Conservation (phyloP, 2,329 filamentous ascomycete genomes). For the Zasmidium citrigriseum region DNA sequence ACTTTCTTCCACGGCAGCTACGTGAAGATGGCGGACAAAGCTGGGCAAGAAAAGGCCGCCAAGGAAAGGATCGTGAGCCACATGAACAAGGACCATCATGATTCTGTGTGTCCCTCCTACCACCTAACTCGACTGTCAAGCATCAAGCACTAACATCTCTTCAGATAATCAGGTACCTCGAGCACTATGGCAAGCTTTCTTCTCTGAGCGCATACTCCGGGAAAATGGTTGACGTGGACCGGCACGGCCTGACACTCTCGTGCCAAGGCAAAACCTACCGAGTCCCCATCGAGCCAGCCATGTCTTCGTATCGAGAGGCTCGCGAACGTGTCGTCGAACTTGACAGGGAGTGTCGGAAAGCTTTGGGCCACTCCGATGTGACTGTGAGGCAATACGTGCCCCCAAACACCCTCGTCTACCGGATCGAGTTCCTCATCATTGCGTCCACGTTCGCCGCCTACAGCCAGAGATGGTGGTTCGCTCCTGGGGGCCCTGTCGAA, state of each 20-base stretch:
- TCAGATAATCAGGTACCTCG: conserved; percentile 71
- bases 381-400: conserved; percentile 55
- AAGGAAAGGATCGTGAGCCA: conserved; percentile 71
- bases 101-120: conserved; percentile 54
- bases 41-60: conserved; percentile 45
- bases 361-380: conserved; percentile 62
- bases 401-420: conserved; percentile 51
- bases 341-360: conserved; percentile 60
- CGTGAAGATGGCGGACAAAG: conserved; percentile 24
- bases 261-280: conserved; percentile 52
- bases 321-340: conserved; percentile 73
- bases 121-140: background rate
- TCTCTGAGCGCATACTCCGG: conserved; percentile 58
- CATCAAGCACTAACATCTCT: conserved; percentile 6
- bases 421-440: conserved; percentile 58
- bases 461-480: conserved; percentile 53
- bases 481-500: conserved; percentile 47
- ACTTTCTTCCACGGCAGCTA: background rate
- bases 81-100: conserved; percentile 82
- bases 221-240: conserved; percentile 64
- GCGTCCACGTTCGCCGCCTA: conserved; percentile 57
- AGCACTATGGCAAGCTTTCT: conserved; percentile 65
- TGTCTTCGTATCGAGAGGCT: conserved; percentile 67
- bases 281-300: conserved; percentile 69
- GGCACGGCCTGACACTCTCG: conserved; percentile 62